Conservation (phyloP, 257 asterid genomes). For the Scutellaria baicalensis region DNA sequence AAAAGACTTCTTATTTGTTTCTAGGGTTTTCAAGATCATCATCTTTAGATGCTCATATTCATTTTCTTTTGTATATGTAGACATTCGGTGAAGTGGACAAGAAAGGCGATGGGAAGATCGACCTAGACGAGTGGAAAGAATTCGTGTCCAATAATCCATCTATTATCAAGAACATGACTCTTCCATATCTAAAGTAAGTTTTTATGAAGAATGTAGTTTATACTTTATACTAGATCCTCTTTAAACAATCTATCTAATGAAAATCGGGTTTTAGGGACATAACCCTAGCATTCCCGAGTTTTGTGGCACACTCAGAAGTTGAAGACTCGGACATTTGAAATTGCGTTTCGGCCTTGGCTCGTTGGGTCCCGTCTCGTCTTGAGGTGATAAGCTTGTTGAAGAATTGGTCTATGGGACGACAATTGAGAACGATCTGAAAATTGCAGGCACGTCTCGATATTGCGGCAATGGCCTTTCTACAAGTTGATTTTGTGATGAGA, state of each 20-base stretch:
- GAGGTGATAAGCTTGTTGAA: neutral
- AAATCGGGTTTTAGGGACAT: slow-evolving; percentile 44
- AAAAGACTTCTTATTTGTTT: neutral
- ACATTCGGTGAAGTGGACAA: slow-evolving; percentile 66
- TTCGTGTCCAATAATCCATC: slow-evolving; percentile 52
- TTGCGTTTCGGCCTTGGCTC: neutral
- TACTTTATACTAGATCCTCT: neutral
- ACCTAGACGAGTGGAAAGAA: slow-evolving; percentile 62
- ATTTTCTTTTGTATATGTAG: slow-evolving; percentile 21
- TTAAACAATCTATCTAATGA: neutral
- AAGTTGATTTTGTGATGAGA: neutral
- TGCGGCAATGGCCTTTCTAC: neutral
- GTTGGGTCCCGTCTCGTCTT: neutral
- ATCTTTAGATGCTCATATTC: neutral
- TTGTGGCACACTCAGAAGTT: slow-evolving; percentile 45
- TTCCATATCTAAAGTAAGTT: slow-evolving; percentile 53
- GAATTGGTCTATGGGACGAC: neutral
- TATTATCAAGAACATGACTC: slow-evolving; percentile 62
- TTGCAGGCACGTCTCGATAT: neutral
- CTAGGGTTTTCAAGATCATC: neutral
- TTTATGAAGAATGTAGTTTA: neutral
- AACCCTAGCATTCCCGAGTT: slow-evolving; percentile 78
- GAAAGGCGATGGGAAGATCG: slow-evolving; percentile 59
- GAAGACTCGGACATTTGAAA: slow-evolving; percentile 52
- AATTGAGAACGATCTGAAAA: neutral